Base-by-base conservation (phyloP, 106 monocot genomes). In the Acanthochlamys bracteata region DNA sequence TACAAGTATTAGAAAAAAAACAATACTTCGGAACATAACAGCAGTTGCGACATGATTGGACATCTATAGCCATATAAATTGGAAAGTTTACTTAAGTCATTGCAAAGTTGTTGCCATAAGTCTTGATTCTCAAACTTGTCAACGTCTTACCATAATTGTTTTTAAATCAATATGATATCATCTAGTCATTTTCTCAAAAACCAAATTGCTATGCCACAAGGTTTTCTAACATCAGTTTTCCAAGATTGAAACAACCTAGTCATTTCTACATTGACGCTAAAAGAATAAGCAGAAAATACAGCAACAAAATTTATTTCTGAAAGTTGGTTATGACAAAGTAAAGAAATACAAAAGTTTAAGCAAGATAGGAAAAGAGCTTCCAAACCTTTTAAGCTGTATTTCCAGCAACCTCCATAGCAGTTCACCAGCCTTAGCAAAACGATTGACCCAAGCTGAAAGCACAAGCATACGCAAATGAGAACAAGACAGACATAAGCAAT, bases 351-450 rank as follows among this genome's bases (percentile, higher is more conserved):
- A 49, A 14, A 12, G 17, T 49, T 14, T 17, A 49, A 49, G 17
- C 12, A 49, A 17, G 17, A 14, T 17, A 49, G 49, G 12, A 14
- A 17, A 49, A 49, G 17, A 17, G 49, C 49, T 14, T 49, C 49
- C 40, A 61, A 16, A 71, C 71, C 63, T 63, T 61, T 23, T 40
- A 7, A 53, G 71, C 62, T 54, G 61, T 71, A 41, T 17, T 62
- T 53, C 47, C 71, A 49, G 71, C 71, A 61, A 71, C 63, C 53
- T 71, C 71, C 52, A 71, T 41, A 11, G 63, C 71, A 61, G 71
- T 47, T 71, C 71, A 53, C 71, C 71, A 71, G 71, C 71, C 53
- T 71, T 71, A 22, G 71, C 71, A 62, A 71, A 71, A 14, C 71
- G 61, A 41, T 71, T 71, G 12, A 71, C 61, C 71, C 71, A 71